Evolutionary conservation across 2,329 filamentous ascomycete species (phyloP).

Genomic region (Ophiostoma perfectum): DNA sequence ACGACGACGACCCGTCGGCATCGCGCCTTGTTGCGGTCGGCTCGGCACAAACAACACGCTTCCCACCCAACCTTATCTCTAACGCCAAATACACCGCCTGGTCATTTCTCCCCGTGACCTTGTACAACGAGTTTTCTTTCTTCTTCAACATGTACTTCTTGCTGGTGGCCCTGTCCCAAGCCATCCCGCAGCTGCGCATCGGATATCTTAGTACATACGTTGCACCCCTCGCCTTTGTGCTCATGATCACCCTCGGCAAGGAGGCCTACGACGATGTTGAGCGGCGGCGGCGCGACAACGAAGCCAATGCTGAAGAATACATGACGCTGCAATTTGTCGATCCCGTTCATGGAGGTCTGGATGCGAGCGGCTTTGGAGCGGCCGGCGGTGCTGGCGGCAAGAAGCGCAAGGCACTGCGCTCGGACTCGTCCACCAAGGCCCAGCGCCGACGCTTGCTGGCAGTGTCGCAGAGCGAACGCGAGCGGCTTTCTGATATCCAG

Average conservation of each 20-base stretch:
- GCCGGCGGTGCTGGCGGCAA: not conserved
- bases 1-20: conserved; percentile 59
- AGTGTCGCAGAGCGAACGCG: conserved; percentile 30
- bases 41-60: conserved; percentile 64
- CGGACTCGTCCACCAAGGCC: conserved; percentile 37
- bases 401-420: conserved; percentile 44
- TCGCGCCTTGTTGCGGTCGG: conserved; percentile 74
- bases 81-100: conserved; percentile 97
- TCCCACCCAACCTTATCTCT: conserved; percentile 85
- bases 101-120: conserved; percentile 86
- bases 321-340: conserved; percentile 68
- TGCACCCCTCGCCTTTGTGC: conserved; percentile 84
- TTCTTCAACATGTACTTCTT: conserved; percentile 99
- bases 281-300: conserved; percentile 76
- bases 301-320: conserved; percentile 91
- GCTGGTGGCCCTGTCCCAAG: conserved; percentile 87
- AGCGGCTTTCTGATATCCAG: conserved; percentile 58
- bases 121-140: conserved; percentile 99
- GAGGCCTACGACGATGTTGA: conserved; percentile 93
- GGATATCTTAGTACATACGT: conserved; percentile 94
- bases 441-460: conserved; percentile 34
- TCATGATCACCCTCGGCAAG: conserved; percentile 88
- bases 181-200: conserved; percentile 82
- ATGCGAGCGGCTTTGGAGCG: conserved; percentile 11
- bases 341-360: conserved; percentile 33